Evolutionary conservation across 306 rosid species (phyloP).

Genomic region (Prunus padus): DNA sequence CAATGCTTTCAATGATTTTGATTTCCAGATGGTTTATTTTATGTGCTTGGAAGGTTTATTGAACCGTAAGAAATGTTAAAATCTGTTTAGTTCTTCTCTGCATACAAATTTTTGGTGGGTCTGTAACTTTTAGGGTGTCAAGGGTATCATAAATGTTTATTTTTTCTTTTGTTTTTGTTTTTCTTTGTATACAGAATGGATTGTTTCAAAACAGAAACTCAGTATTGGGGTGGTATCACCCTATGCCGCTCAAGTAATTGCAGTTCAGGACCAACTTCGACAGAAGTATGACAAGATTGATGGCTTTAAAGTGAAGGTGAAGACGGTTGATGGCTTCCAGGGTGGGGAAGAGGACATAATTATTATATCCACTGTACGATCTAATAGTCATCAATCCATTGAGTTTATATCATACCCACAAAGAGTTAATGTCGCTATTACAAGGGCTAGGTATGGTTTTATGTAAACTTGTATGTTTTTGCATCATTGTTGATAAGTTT

Average conservation of each 20-base stretch:
- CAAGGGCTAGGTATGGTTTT: constrained; percentile 69
- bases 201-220: constrained; percentile 33
- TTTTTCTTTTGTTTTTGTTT: neutral
- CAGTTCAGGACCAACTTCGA: constrained; percentile 51
- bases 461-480: neutral
- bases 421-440: constrained; percentile 78
- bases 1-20: neutral
- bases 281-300: constrained; percentile 31
- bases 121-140: neutral
- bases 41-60: neutral
- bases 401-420: constrained; percentile 50
- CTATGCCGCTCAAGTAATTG: constrained; percentile 78
- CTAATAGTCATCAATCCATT: constrained; percentile 36
- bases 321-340: constrained; percentile 74
- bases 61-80: neutral
- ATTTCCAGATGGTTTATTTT: neutral
- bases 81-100: neutral
- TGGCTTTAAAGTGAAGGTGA: constrained; percentile 65
- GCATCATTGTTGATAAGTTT: neutral
- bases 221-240: constrained; percentile 75
- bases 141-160: neutral
- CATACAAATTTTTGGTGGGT: neutral
- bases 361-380: constrained; percentile 71
- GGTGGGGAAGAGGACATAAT: constrained; percentile 80
- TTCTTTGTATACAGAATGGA: constrained; percentile 48